phyloP scores from a whole-genome alignment of 441 rosid genomes.

The Erodium trifolium region DNA sequence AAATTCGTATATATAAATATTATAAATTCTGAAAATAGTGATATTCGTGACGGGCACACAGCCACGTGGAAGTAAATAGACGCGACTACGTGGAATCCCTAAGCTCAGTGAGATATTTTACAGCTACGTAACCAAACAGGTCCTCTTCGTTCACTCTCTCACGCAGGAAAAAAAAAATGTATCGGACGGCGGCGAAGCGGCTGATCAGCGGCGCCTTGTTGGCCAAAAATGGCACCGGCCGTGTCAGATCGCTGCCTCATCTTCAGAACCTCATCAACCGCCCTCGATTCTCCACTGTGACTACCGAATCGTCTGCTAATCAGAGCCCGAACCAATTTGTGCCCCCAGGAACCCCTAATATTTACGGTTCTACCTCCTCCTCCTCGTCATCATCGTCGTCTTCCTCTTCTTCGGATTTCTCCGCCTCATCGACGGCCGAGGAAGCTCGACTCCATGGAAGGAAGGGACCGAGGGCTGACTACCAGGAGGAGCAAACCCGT shows the following conservation, averaged over 20 bases:
- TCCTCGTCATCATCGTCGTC: slow-evolving; percentile 14
- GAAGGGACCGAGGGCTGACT: slow-evolving; percentile 41
- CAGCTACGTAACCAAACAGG: not conserved
- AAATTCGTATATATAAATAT: too few relatives aligned
- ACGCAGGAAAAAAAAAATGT: slow-evolving; percentile 29
- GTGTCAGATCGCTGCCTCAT: slow-evolving; percentile 19
- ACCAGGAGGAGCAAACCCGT: slow-evolving; percentile 67
- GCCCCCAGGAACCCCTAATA: slow-evolving; percentile 18
- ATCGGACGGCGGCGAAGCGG: slow-evolving; percentile 50
- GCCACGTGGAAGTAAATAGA: not conserved
- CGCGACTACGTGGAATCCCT: not conserved
- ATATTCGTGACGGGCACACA: not conserved
- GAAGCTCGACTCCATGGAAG: slow-evolving; percentile 32
- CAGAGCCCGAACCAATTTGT: slow-evolving; percentile 20
- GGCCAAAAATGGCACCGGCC: not conserved
- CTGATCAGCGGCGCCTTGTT: slow-evolving; percentile 25
- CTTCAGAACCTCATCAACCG: slow-evolving; percentile 15
- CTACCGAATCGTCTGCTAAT: slow-evolving; percentile 28
- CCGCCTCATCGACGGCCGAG: slow-evolving; percentile 19
- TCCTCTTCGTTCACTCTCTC: not conserved
- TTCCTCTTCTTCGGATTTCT: slow-evolving; percentile 6
- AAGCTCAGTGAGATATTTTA: not conserved
- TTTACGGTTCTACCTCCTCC: slow-evolving; percentile 26
- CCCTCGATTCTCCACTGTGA: slow-evolving; percentile 32
- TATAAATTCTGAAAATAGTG: too few relatives aligned